Base-by-base conservation (phyloP, 129 eudicot genomes). In the Arctium lappa region DNA sequence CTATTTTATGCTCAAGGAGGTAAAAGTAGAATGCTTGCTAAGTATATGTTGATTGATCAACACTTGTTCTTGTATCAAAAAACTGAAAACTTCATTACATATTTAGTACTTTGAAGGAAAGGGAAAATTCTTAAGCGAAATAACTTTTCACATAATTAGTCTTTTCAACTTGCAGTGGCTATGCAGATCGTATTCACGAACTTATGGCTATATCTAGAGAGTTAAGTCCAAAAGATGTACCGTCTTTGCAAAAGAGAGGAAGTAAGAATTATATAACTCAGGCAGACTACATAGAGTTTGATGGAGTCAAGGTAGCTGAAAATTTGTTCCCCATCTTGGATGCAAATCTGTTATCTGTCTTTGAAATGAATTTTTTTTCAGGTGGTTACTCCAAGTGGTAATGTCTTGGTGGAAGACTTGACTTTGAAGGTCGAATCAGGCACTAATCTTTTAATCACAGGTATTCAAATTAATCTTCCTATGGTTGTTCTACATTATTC, bases 351-450 rank as follows among this genome's bases (percentile, higher is more conserved):
- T 31, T 37, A 31, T 69, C n/a, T 86, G 22, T 22, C 8, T 13
- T 10, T 73, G 73, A 73, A 68, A 53, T 78, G 74, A 50, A 31
- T 71, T 15, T 48, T 9, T 37, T 75, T 77, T 72, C 98, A 96
- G 99, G 99, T 96, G 86, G 99, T 96, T 85, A 96, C 99, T 65
- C 99, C 99, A 74, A 93, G 98, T 81, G 97, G 97, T 75, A 96
- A 96, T 88, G 97, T 96, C 60, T 88, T 96, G 89, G 99, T 96
- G 74, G 98, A 96, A 84, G 98, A 93, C 82, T 86, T 96, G 84
- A 89, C 92, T 72, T 87, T 96, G 15, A 90, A 84, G 89, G 97
- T 96, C 68, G 95, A 93, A 79, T 83, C 93, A 63, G 99, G 99
- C 72, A 89, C 99, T 68, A 96, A 96, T 80, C 98, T 96, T 70